A percentile compares a stretch with the other conserved stretches of the same genome.
These are phyloP conservation scores for Diplodia scrobiculata DNA, from an alignment of 2,329 filamentous ascomycete species.

Conservation along the genomic window DNA sequence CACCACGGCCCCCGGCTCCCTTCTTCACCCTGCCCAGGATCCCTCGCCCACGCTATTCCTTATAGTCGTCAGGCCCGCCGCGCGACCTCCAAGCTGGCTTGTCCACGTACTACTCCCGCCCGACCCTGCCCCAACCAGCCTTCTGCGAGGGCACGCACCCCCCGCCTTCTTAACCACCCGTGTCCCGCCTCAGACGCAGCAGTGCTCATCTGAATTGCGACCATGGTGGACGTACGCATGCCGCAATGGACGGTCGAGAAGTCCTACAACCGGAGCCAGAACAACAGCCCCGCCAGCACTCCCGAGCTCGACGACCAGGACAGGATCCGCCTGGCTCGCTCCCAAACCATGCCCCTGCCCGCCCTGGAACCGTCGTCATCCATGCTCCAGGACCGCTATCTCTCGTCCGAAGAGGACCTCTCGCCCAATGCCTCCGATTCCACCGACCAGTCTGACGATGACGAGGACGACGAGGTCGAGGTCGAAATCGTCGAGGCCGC, in stretches of 20 bases:
- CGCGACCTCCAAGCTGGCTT: conserved; percentile 15
- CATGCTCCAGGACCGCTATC: conserved; percentile 43
- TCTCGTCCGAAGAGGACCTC: conserved; percentile 46
- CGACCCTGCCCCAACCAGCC: conserved; percentile 10
- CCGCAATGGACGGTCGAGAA: conserved; percentile 46
- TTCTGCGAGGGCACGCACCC: conserved; percentile 2
- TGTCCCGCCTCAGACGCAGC: conserved; percentile 1
- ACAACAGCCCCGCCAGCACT: conserved; percentile 41
- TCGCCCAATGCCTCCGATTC: conserved; percentile 41
- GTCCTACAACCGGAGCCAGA: conserved; percentile 34
- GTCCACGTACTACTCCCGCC: conserved; percentile 14
- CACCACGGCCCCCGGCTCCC: conserved; percentile 16
- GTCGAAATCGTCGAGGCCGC: conserved; percentile 25
- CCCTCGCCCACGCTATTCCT: conserved; percentile 11
- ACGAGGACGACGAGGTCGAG: conserved; percentile 25
- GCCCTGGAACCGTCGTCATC: conserved; percentile 32
- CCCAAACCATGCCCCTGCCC: conserved; percentile 33
- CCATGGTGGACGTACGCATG: conserved; percentile 27
- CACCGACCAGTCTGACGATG: conserved; percentile 39
- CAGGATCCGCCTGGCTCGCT: conserved; percentile 41
- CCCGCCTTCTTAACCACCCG: conserved; percentile 2
- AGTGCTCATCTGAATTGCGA: conserved; percentile 6
- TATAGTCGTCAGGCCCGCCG: conserved; percentile 15
- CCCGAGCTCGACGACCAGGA: conserved; percentile 41
- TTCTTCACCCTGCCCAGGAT: conserved; percentile 19